A percentile compares a stretch with the other conserved stretches of the same genome.
These are phyloP conservation scores for Xylariaceae sp. DNA, from an alignment of 2,329 filamentous ascomycete genomes.

Conservation along the genomic window DNA sequence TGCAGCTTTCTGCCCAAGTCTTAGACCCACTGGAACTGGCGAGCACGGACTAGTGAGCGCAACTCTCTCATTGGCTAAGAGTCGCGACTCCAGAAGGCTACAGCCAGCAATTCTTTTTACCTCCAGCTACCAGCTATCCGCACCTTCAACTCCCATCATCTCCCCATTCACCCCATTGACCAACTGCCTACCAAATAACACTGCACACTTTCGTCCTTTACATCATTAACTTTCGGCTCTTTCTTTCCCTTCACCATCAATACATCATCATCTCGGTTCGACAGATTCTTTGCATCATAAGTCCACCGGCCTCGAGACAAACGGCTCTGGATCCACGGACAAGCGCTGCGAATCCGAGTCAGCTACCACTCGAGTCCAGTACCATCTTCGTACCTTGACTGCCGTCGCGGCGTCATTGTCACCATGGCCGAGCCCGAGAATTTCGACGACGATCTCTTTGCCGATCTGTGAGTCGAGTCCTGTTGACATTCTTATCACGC, in stretches of 20 bases:
- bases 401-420: constrained; percentile 10
- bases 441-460: constrained; percentile 91
- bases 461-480: constrained; percentile 70
- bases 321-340: not conserved
- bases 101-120: constrained; percentile 15
- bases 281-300: not conserved
- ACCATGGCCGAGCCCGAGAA: constrained; percentile 77
- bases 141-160: constrained; percentile 2
- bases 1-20: no score
- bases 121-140: constrained; percentile 4
- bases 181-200: no score
- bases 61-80: constrained; percentile 18
- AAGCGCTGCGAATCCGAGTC: constrained; percentile 1
- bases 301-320: not conserved
- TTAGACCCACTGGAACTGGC: not conserved
- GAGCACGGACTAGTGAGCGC: constrained; percentile 1
- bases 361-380: constrained; percentile 6
- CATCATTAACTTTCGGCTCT: no score
- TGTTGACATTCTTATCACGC: no score
- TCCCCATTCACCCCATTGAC: not conserved
- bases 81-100: constrained; percentile 5
- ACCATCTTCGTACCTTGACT: not conserved
- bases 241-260: no score
- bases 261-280: not conserved
- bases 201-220: no score